Percentiles rank a stretch among this genome's conserved stretches.
phyloP scores from a whole-genome alignment of 2,329 filamentous ascomycete species.

The Alternaria solani region DNA sequence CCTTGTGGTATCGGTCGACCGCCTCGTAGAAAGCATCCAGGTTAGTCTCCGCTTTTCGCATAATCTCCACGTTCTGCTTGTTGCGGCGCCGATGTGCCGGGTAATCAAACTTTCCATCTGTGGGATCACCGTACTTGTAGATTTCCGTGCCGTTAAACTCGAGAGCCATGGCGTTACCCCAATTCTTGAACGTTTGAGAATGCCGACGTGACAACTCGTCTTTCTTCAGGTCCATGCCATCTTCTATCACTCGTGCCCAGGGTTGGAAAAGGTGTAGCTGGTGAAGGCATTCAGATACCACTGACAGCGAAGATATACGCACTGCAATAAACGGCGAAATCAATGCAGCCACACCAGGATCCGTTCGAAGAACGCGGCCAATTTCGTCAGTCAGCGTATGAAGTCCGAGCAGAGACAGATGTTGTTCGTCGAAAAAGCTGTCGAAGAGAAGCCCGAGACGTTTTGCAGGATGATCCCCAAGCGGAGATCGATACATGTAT shows the following conservation, averaged over 20 bases:
- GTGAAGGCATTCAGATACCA: slow-evolving; percentile 55
- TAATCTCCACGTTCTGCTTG: slow-evolving; percentile 54
- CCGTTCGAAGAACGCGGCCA: background rate
- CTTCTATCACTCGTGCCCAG: slow-evolving; percentile 49
- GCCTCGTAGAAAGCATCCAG: slow-evolving; percentile 58
- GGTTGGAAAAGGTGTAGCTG: slow-evolving; percentile 60
- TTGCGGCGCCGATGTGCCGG: slow-evolving; percentile 59
- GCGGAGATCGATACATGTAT: too few species aligned
- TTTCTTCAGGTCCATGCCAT: too few species aligned
- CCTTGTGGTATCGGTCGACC: slow-evolving; percentile 44
- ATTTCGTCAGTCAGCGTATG: background rate
- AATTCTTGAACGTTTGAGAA: too few species aligned
- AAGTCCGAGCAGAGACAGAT: background rate
- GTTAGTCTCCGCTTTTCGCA: slow-evolving; percentile 58
- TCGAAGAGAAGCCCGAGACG: slow-evolving; percentile 18
- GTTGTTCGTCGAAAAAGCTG: slow-evolving; percentile 13
- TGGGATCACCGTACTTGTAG: slow-evolving; percentile 36
- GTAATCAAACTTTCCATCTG: slow-evolving; percentile 55
- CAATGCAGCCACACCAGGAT: background rate
- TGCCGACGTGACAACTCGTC: too few species aligned
- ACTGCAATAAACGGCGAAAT: slow-evolving; percentile 35
- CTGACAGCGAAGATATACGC: slow-evolving; percentile 57
- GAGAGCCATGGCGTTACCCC: background rate
- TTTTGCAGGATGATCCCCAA: slow-evolving; percentile 9
- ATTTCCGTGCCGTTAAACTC: slow-evolving; percentile 15